Evolutionary conservation across 2,329 filamentous ascomycete genomes (phyloP).

Genomic region (Microcyclosporella mali): DNA sequence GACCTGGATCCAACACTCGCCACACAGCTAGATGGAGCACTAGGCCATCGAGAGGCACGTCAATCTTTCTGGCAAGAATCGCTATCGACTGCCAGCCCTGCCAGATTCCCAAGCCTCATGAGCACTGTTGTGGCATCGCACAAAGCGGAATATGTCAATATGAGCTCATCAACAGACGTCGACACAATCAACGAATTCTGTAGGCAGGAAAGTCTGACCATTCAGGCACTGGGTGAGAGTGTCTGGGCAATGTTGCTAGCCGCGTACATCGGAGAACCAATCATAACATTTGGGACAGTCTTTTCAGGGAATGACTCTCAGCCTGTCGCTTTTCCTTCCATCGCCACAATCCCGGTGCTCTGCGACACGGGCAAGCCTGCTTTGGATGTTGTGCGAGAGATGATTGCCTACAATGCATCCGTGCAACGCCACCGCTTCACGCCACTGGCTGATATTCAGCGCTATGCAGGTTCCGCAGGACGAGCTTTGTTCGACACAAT

Average conservation of each 20-base stretch:
- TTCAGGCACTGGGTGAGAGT: conserved; percentile 70
- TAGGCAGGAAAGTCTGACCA: conserved; percentile 55
- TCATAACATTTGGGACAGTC: conserved; percentile 72
- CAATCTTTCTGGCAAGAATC: conserved; percentile 58
- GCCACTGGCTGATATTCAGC: conserved; percentile 65
- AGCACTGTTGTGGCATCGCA: conserved; percentile 45
- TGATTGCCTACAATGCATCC: conserved; percentile 60
- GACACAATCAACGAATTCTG: conserved; percentile 52
- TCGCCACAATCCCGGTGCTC: conserved; percentile 71
- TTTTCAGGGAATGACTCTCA: conserved; percentile 66
- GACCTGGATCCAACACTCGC: conserved; percentile 37
- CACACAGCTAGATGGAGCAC: conserved; percentile 34
- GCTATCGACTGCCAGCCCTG: conserved; percentile 37
- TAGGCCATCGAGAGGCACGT: conserved; percentile 1
- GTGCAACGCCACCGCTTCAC: conserved; percentile 66
- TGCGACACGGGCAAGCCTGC: conserved; percentile 53
- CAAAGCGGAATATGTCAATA: conserved; percentile 34
- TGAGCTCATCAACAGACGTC: conserved; percentile 37
- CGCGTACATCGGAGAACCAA: conserved; percentile 67
- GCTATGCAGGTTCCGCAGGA: conserved; percentile 60
- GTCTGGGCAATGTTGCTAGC: conserved; percentile 72
- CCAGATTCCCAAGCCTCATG: conserved; percentile 70
- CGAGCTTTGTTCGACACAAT: conserved; percentile 74
- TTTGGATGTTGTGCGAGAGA: conserved; percentile 50
- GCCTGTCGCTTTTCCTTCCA: conserved; percentile 64